Base-by-base conservation (phyloP, 495 filamentous ascomycete species). In the Parathielavia appendiculata region DNA sequence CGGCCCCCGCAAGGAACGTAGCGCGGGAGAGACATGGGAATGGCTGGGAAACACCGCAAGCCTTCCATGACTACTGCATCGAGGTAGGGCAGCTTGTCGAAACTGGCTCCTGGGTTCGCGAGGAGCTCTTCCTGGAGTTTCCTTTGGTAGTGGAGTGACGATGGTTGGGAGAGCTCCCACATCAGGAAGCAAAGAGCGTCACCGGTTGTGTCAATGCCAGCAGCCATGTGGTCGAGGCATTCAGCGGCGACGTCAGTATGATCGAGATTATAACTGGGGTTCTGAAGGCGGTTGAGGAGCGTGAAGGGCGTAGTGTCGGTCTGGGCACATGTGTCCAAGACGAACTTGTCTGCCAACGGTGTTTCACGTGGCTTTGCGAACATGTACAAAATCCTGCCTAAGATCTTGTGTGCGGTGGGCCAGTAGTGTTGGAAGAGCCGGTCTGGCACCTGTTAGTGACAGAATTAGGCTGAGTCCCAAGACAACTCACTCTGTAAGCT, bases 201-300 rank as follows among this genome's bases (percentile, higher is more conserved):
- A 34, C 84, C 83, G 0, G 84, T 86, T 3, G 85, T 87, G 60
- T 86, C 85, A 57, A 86, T 86, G 1, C 85, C 85, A 0, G 85
- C 85, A 0, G 77, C 81, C 74, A 79, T 77, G 61, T 79, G 77
- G 51, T 79, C 77, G 45, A 79, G 69, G 46, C 74, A 75, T 41
- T 79, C 77, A 50, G 76, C 76, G 0, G 76, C 74, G 44, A 75
- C 71, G 55, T 79, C 76, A 8, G 76, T 60, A 0, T 68, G 54
- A 16, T 75, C 69, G 58, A 77, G 61, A 10, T 52, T 4, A 44
- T 43, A 39, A 14, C 7, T 38, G 36, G 59, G 17, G 53, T 66
- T 48, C 4, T 76, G 71, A 38, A 79, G 70, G 8, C 77, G 76
- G 60, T 69, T 66, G 46, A 79, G 56, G 10, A 79, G 66, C 1